Conservation (phyloP, 352 stramenopile species). For the Pythium biforme region DNA sequence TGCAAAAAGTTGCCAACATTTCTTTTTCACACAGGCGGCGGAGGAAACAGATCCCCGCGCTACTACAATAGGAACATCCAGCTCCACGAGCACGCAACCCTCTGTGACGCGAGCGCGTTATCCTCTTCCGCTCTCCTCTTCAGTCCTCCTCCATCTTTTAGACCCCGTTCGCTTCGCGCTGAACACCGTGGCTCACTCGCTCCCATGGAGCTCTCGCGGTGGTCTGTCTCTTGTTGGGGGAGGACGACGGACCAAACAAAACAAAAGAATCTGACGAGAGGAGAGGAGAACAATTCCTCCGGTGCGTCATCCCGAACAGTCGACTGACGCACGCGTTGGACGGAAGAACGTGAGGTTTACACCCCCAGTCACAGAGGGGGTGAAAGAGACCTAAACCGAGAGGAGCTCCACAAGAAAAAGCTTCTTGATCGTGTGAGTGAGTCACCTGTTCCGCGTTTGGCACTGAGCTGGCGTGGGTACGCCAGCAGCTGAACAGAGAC, state of each 20-base stretch:
- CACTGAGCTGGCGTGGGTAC: not conserved
- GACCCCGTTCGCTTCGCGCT: too few relatives aligned
- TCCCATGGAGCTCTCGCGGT: not conserved
- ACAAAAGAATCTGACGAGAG: not conserved
- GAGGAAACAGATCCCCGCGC: not conserved
- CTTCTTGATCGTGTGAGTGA: not conserved
- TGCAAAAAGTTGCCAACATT: not conserved
- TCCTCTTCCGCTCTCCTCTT: not conserved
- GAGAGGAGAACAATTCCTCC: not conserved
- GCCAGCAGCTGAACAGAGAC: conserved; percentile 1
- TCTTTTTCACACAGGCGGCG: not conserved
- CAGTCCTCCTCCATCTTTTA: not conserved
- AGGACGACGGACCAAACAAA: not conserved
- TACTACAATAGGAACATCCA: not conserved
- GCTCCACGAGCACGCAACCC: not conserved
- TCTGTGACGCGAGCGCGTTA: not conserved
- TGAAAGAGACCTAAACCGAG: not conserved
- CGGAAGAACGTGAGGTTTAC: not conserved
- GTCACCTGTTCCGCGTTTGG: not conserved
- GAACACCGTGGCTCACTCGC: too few relatives aligned
- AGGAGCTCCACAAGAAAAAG: conserved; percentile 14
- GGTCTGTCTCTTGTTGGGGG: not conserved
- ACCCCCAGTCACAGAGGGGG: not conserved
- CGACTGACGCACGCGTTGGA: not conserved
- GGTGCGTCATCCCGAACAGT: not conserved